Base-by-base conservation (phyloP, 352 stramenopile species). In the Phytopythium sindhum region DNA sequence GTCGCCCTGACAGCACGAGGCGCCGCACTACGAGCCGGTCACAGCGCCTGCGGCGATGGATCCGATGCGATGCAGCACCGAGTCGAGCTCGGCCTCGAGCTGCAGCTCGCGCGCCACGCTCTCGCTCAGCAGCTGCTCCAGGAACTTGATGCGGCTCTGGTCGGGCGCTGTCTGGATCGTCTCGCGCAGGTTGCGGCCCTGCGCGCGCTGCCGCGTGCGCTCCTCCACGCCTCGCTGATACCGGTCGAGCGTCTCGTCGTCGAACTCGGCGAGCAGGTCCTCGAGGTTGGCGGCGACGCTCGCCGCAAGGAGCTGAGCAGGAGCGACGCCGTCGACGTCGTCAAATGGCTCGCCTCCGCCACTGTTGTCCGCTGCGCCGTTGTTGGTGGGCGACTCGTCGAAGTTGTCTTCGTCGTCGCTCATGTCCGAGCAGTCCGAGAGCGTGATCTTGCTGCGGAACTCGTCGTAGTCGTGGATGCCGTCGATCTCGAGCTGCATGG, bases 101-200 rank as follows among this genome's bases (percentile, higher is more conserved):
- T 94, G 85, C 52, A 96, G 66, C 67, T 96, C 87, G 31, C 87
- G 83, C 39, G 85, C 87, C 6, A 96, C 76, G 59, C 85, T 94
- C 58, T 96, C 85, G 31, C 78, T 89, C 24, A 96, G 64, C 47
- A 96, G 60, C 65, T 96, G 84, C 67, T 96, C 85, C 54, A 96
- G 63, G 59, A 93, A 96, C 75, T 93, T 93, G 70, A 96, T 92
- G 37, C 85, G 87, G 59, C 77, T 92, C 68, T 92, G 81, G 58
- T 93, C 85, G 0, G 86, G 84, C 7, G 83, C 83, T 65, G 90
- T 78, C 51, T 84, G 70, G 48, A 95, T 72, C 14, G 84, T 80
- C 42, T 95, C 86, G 23, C 86, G 84, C 53, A 93, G 87, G 63
- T 84, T 93, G 10, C 84, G 83, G 4, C 77, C 85, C 63, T 93